phyloP scores from a whole-genome alignment of 2,329 filamentous ascomycete species.

The Coniochaeta sp. region DNA sequence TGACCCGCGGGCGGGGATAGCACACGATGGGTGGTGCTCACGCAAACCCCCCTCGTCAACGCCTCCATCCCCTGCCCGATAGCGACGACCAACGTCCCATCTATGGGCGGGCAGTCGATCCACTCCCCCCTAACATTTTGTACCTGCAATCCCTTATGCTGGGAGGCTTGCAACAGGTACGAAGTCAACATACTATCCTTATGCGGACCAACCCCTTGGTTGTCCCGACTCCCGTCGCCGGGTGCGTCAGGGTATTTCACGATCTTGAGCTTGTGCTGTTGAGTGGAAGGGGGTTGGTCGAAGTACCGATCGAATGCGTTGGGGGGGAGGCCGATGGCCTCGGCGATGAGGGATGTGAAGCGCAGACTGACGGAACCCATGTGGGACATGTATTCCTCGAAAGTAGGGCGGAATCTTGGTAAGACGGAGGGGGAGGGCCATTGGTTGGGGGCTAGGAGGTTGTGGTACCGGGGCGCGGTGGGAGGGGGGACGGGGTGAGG shows the following conservation, averaged over 20 bases:
- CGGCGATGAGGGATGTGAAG: conserved; percentile 76
- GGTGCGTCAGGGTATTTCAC: conserved; percentile 73
- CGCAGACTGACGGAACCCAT: conserved; percentile 67
- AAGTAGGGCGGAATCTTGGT: conserved; percentile 61
- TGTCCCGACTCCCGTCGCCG: conserved; percentile 31
- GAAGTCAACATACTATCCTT: conserved; percentile 80
- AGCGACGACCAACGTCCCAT: conserved; percentile 75
- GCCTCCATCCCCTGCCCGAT: conserved; percentile 86
- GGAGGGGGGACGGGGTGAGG: conserved; percentile 61
- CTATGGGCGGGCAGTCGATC: conserved; percentile 74
- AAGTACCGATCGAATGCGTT: conserved; percentile 74
- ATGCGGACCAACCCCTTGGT: conserved; percentile 63
- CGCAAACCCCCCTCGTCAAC: conserved; percentile 74
- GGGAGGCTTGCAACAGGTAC: conserved; percentile 72
- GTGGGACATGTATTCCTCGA: conserved; percentile 66
- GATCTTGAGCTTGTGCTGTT: conserved; percentile 86
- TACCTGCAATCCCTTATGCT: conserved; percentile 73
- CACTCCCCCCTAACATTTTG: conserved; percentile 73
- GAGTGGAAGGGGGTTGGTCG: conserved; percentile 42
- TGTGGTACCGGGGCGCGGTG: conserved; percentile 61
- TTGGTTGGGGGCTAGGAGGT: conserved; percentile 71
- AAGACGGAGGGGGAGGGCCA: conserved; percentile 63
- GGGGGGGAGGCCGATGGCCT: conserved; percentile 66
- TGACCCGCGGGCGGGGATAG: conserved; percentile 63
- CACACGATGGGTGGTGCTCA: conserved; percentile 76